Evolutionary conservation across 2,329 filamentous ascomycete genomes (phyloP), one percentile per base, ranked within the genome.

Genomic region (Scytalidium sp.): DNA sequence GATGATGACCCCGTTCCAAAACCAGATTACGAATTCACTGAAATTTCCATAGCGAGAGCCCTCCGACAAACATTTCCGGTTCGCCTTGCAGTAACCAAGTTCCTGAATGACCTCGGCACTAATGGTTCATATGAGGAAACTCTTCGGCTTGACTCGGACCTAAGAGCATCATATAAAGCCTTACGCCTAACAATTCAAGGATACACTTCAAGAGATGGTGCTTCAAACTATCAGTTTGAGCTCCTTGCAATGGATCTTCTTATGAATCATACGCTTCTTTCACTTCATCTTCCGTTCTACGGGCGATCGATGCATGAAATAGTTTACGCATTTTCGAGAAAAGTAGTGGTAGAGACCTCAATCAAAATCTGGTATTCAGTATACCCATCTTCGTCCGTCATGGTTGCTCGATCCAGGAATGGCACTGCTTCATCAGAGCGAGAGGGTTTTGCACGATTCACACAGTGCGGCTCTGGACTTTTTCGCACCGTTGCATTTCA

Each of bases 221-320:
- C 32, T 3, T 56, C 62, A 0, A 66, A 64, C 0, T 62, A 68
- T 0, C 50, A 55, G 0, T 77, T 78, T 47, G 70, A 73, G n/a
- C 58, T 71, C 4, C 70, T 72, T 3, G 56, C 76, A 1, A 59
- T 80, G 5, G 75, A 82, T 22, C 68, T 80, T 40, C 62, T 80
- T 19, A 70, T 82, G 52, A 72, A 76, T 21, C 76, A 79, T 8
- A 82, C 80, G 56, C 62, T 84, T 2, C 67, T 79, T 5, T 68
- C 75, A 0, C 68, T 87, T 0, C 83, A 87, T 57, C 67, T 78
- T 2, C 77, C 78, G 0, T 83, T 73, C 57, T 73, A 76, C 21
- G 62, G 61, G 1, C 58, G 66, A 0, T 66, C 73, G 1, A 61
- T 73, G 2, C 61, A 62, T 0, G 67, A 78, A 3, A 66, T 74